A percentile compares a stretch with the other conserved stretches of the same genome.
phyloP scores from a whole-genome alignment of 2,329 filamentous ascomycete genomes.

The Parascedosporium putredinis region DNA sequence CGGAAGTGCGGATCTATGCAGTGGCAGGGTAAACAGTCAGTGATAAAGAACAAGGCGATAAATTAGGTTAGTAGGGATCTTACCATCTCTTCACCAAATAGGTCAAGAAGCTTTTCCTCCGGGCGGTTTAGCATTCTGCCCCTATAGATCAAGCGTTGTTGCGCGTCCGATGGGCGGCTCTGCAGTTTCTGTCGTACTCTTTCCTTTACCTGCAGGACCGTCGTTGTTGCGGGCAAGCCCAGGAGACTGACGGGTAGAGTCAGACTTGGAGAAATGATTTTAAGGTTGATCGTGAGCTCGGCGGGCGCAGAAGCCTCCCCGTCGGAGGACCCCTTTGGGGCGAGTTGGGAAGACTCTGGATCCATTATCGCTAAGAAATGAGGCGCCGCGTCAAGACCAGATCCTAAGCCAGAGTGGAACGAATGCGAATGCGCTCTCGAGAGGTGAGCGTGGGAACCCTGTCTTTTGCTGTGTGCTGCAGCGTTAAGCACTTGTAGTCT shows the following conservation, averaged over 20 bases:
- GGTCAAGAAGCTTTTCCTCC: conserved; percentile 41
- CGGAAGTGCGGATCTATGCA: conserved; percentile 30
- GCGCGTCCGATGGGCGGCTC: conserved; percentile 39
- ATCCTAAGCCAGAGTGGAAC: background rate
- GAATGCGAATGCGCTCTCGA: background rate
- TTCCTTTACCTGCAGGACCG: conserved; percentile 46
- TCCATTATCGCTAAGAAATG: background rate
- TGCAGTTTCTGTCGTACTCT: conserved; percentile 42
- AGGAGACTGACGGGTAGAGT: conserved; percentile 39
- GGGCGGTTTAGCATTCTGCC: conserved; percentile 46
- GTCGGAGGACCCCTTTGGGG: background rate
- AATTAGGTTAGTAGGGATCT: conserved; percentile 13
- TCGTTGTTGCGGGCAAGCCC: conserved; percentile 37
- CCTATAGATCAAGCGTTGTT: conserved; percentile 50
- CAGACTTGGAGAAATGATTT: conserved; percentile 48
- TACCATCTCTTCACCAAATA: conserved; percentile 47
- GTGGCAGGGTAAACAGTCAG: conserved; percentile 1
- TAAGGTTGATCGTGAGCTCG: conserved; percentile 39
- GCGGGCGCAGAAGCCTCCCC: conserved; percentile 12
- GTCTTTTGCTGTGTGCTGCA: background rate
- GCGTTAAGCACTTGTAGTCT: background rate
- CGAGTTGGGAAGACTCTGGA: background rate
- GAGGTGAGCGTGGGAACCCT: background rate
- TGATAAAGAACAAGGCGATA: background rate
- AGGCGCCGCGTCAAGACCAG: background rate